Evolutionary conservation across 352 stramenopile genomes (phyloP).

Genomic region (Globisporangium cystogenes): DNA sequence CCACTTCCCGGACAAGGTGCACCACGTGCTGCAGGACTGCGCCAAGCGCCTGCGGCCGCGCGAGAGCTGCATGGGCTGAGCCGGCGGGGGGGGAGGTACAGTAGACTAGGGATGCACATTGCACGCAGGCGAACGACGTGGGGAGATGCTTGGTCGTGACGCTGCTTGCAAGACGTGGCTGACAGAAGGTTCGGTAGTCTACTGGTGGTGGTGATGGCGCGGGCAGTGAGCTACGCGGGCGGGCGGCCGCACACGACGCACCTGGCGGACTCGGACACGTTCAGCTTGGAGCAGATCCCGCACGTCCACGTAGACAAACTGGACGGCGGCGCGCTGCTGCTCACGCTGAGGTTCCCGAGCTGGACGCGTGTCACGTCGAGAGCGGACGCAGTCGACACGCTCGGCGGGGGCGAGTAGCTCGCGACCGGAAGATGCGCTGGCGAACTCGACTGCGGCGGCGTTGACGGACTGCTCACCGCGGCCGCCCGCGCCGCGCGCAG

Average conservation of each 20-base stretch:
- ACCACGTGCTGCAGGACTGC: constrained; percentile 82
- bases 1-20: constrained; percentile 86
- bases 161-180: no score
- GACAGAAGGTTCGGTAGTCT: no score
- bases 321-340: neutral
- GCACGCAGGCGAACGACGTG: no score
- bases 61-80: constrained; percentile 20
- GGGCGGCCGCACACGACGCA: constrained; percentile 70
- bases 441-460: neutral
- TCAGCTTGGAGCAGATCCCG: constrained; percentile 67
- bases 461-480: neutral
- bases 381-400: no score
- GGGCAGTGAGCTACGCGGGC: no score
- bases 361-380: neutral
- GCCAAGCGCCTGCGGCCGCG: constrained; percentile 41
- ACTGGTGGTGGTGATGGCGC: no score
- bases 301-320: constrained; percentile 42
- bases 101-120: constrained; percentile 2
- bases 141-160: no score
- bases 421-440: no score
- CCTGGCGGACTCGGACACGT: constrained; percentile 33
- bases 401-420: no score
- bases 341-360: neutral
- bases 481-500: constrained; percentile 16
- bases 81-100: constrained; percentile 7